Base-by-base conservation (phyloP, 768 basidiomycete species). In the Tubosaeta sp. region DNA sequence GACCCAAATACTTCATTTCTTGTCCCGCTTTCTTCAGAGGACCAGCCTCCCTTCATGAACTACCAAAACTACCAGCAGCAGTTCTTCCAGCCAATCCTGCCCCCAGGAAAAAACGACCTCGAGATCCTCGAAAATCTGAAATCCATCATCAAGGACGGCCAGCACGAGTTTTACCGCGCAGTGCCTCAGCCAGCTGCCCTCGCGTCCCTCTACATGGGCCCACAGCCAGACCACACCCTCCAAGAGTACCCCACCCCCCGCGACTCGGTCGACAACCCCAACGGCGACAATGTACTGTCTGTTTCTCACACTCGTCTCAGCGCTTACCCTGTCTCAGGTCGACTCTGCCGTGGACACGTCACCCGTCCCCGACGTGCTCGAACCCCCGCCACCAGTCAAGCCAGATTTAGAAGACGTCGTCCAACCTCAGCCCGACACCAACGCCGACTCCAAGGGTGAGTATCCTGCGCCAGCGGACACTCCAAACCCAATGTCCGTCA, bases 101-200 rank as follows among this genome's bases (percentile, higher is more conserved):
- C 80, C 3, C 74, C 78, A 19, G 85, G 83, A 8, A 74, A 80
- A 59, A 76, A 73, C 62, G 88, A 89, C 69, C 77, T 90, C 54
- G 84, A 88, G 64, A 76, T 83, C 29, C 76, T 90, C 52, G 81
- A 89, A 69, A 81, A 81, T 49, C 81, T 90, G 66, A 90, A 90
- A 66, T 71, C 80, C 21, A 71, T 78, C 49, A 90, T 90, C 68
- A 84, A 82, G 61, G 76, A 73, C 29, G 80, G 79, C 44, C 87
- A 90, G 61, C 87, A 90, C 66, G 80, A 86, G 49, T 73, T 82
- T 58, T 90, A 80, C 65, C 78, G 79, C 21, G 79, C 87, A 25
- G 63, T 79, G 41, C 86, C 88, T 22, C 77, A 82, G 52, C 88
- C 87, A 25, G 74, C 73, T 14, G 77, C 76, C 44, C 79, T 90